Evolutionary conservation across 352 stramenopile species (phyloP), one percentile per base, ranked within the genome.

Genomic region (Phytophthora syringae): DNA sequence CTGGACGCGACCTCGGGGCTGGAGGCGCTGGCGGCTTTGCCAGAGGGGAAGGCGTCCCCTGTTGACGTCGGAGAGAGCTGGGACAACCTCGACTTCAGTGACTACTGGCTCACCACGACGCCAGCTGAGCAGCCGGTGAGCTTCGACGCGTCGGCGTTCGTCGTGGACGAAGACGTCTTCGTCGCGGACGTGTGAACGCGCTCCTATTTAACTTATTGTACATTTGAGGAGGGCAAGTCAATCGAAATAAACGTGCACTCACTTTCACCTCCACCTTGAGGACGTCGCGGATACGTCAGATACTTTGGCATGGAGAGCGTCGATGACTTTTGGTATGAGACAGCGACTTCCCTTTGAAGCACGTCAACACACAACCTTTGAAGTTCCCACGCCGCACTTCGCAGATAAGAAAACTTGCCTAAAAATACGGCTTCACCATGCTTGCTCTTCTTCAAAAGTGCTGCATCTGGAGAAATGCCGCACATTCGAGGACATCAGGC

Each of bases 21-120:
- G 5, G 63, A 66, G 7, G 63, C 52, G 12, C 15, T 64, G 22
- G 62, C 21, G 5, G 45, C 60, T 11, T n/a, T 74, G 37, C 56
- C 64, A 3, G 51, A 73, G 20, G 57, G 64, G 25, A 76, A 71
- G 42, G 77, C 68, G n/a, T 80, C 72, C n/a, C 72, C 72, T 12
- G 69, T 80, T 18, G 68, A 80, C 36, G 69, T 80, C 5, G 57
- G 68, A 1, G 72, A 76, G 52, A 67, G 37, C 57, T 80, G 72
- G 72, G 64, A 70, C 30, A 57, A 32, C 16, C 27, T 77, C 16
- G 69, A 77, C 36, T 56, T 74, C 39, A 50, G 59, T 43, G 69
- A 65, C 32, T 73, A 67, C 21, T 80, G 72, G 69, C 43, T 75
- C 16, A 47, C 25, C 6, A 21, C 60, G 11, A 42, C 43, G 20